Conservation (phyloP, 164 flowering plant genomes). For the Vitis riparia region DNA sequence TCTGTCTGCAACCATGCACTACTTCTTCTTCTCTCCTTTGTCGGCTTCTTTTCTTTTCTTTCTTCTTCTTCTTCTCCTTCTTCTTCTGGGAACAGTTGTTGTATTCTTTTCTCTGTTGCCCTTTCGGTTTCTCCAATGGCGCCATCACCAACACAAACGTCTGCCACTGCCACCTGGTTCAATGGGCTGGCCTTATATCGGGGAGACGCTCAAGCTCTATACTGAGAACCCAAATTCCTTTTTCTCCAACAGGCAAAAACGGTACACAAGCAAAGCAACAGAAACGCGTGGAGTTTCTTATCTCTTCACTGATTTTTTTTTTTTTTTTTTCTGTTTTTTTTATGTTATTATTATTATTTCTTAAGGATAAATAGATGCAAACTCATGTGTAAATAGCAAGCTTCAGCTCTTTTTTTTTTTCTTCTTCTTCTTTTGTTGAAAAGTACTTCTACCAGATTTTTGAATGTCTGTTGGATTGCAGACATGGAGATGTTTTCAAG, state of each 20-base stretch:
- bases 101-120: conserved; percentile 1
- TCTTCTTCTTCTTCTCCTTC: conserved; percentile 1
- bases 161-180: conserved; percentile 94
- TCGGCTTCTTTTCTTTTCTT: neutral
- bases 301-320: neutral
- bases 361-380: too few relatives aligned
- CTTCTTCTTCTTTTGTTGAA: too few relatives aligned
- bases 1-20: conserved; percentile 7
- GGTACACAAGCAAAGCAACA: conserved; percentile 28
- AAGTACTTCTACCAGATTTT: too few relatives aligned
- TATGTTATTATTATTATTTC: too few relatives aligned
- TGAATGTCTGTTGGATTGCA: conserved; percentile 11
- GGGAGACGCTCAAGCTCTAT: conserved; percentile 81
- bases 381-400: too few relatives aligned
- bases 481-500: conserved; percentile 84
- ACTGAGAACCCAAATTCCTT: conserved; percentile 72
- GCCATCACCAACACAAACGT: conserved; percentile 17
- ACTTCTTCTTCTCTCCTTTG: neutral
- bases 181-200: conserved; percentile 92
- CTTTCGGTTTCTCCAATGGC: conserved; percentile 17
- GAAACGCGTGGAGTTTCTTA: neutral
- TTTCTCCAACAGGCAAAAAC: conserved; percentile 57
- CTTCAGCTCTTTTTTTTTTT: too few relatives aligned
- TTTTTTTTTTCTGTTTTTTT: neutral
- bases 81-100: neutral